Base-by-base conservation (phyloP, 306 rosid species). In the Alnus glutinosa region DNA sequence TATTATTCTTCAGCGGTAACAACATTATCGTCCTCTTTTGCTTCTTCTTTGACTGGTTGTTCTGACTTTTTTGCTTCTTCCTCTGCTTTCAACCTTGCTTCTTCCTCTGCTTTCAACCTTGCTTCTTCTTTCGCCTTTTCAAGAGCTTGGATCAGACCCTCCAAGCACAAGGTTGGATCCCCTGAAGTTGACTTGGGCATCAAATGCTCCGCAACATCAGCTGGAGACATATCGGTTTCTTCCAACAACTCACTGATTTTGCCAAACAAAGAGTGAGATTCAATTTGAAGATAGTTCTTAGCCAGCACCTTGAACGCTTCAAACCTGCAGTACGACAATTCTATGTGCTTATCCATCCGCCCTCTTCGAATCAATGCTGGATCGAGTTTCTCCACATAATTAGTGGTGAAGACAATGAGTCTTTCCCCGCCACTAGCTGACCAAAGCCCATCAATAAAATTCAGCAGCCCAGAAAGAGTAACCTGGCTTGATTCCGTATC, bases 381-480 rank as follows among this genome's bases (percentile, higher is more conserved):
- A 71, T 95, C 97, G 7, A 95, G 87, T 30, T 91, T 91, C 83
- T 95, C 97, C 37, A 86, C 89, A 73, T 87, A 82, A 55, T 92
- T 94, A 2, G 97, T 94, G 1, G 98, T 92, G 86, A 94, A 92
- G 15, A 94, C 92, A 11, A 94, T 85, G 1, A 94, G 66, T 37
- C 93, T 89, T 16, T 92, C 97, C 36, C 95, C 93, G 0, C 91
- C 88, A 62, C 97, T 87, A 58, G 97, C 89, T 4, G 97, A 91
- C 98, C 98, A 93, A 48, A 93, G 75, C 18, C 98, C 98, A 78
- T 93, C 97, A 47, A 93, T 89, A 87, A 93, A 93, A 66, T 91
- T 93, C 77, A 93, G 44, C 7, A 91, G 87, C 61, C 97, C 93
- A 28, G 94, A 91, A 51, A 92, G 90, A 11, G 93, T 88, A 46